Evolutionary conservation across 257 asterid species (phyloP).

Genomic region (Salvia miltiorrhiza): DNA sequence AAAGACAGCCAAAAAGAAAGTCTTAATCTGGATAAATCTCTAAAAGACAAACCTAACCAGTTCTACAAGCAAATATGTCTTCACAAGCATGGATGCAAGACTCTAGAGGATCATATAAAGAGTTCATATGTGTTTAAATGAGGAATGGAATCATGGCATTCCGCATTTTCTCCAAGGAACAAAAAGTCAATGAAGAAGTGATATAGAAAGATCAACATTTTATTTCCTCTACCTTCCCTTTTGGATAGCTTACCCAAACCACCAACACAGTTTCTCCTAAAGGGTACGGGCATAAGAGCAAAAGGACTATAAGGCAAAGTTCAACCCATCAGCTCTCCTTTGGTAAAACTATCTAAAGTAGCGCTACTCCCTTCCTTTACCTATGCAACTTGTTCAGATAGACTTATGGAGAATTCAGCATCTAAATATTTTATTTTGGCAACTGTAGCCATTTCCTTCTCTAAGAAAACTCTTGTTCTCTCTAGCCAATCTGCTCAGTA

Average conservation of each 20-base stretch:
- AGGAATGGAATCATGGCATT: background rate
- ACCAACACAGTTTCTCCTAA: background rate
- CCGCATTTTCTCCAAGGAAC: background rate
- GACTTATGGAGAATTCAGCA: background rate
- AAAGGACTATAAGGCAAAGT: slow-evolving; percentile 1
- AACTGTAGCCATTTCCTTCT: slow-evolving; percentile 5
- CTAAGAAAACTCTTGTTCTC: background rate
- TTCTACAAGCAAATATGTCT: slow-evolving; percentile 5
- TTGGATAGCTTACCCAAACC: background rate
- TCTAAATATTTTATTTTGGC: background rate
- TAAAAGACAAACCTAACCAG: background rate
- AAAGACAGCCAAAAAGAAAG: background rate
- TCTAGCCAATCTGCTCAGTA: background rate
- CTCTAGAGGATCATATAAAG: background rate
- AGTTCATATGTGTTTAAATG: background rate
- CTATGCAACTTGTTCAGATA: background rate
- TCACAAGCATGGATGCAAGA: slow-evolving; percentile 9
- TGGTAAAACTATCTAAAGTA: background rate
- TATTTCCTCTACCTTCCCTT: background rate
- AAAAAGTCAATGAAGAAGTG: background rate
- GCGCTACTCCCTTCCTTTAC: background rate
- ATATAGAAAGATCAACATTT: background rate
- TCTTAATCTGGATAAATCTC: background rate
- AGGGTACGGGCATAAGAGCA: background rate
- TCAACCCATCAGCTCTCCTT: background rate